Evolutionary conservation across 768 basidiomycete species (phyloP).

Genomic region (Agrocybe pediades): DNA sequence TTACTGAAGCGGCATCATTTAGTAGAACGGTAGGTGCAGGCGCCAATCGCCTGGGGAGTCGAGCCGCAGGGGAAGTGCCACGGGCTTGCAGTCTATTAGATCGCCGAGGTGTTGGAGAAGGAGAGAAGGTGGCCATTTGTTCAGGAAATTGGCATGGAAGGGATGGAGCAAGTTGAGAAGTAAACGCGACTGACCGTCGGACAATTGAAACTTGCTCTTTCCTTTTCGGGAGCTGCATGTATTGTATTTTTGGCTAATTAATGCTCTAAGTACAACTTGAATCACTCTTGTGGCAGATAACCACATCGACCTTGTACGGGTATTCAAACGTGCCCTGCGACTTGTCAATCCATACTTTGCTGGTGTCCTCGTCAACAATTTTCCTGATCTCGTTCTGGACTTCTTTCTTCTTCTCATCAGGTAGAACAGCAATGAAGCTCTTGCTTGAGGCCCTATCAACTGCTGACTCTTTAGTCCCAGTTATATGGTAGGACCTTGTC

Average conservation of each 20-base stretch:
- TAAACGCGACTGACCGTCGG: neutral
- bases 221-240: neutral
- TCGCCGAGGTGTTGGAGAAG: conserved; percentile 61
- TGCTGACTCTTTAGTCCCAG: conserved; percentile 55
- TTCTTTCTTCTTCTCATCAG: conserved; percentile 53
- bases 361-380: conserved; percentile 62
- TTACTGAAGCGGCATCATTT: conserved; percentile 43
- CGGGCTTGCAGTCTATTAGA: conserved; percentile 37
- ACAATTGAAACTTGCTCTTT: neutral
- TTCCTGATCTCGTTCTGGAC: conserved; percentile 52
- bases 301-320: conserved; percentile 70
- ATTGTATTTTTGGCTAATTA: neutral
- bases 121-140: conserved; percentile 65
- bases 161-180: neutral
- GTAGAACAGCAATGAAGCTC: conserved; percentile 76
- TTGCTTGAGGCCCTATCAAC: conserved; percentile 77
- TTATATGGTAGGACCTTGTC: conserved; percentile 52
- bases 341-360: conserved; percentile 76
- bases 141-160: neutral
- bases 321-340: conserved; percentile 75
- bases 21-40: conserved; percentile 39
- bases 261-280: neutral
- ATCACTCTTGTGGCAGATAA: conserved; percentile 41
- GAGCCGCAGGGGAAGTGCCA: conserved; percentile 20
- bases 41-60: conserved; percentile 37